Evolutionary conservation across 169 alveolate species (phyloP), one percentile per base, ranked within the genome.

Genomic region (Cryptosporidium sp.): DNA sequence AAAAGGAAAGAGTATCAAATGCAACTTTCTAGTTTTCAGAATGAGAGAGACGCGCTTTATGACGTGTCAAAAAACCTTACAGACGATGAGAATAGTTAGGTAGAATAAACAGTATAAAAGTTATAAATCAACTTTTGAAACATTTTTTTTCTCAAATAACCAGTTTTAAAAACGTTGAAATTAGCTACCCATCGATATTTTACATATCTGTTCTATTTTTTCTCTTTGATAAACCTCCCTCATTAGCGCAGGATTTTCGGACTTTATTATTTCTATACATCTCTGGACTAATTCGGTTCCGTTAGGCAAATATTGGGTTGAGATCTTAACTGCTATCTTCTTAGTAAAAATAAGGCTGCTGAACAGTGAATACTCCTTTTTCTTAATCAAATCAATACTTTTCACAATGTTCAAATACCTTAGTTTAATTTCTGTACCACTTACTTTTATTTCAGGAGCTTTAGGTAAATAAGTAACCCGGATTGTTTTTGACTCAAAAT

Each of bases 1-100:
- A 80, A 23, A 67, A 59, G 75, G 43, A 80, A 48, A 29, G 89
- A 80, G 35, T 80, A 80, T 45, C 89, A 80, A 29, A 39, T 43
- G 29, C 39, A 59, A 10, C 75, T 80, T 29, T 59, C 89, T 31
- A 50, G 52, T 37, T 80, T 80, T 26, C 80, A 80, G 31, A 80
- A 50, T 62, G 65, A 21, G 43, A 80, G 89, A 65, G 89, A 80
- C 29, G 89, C 89, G 6, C 67, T 80, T 23, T 80, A 80, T 58
- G 89, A 80, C 31, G 50, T 48, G 23, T 45, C 55, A 23, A 80
- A 65, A 48, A 48, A 80, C 23, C 75, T 80, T 59, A 62, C 41
- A 45, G 89, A 80, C 26, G 89, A 80, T 1, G 89, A 80, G 29
- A 59, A 80, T 80, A 61, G 37, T 43, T 80, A 80, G 67, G 68